A percentile compares a stretch with the other conserved stretches of the same genome.
Evolutionary conservation across 106 monocot genomes (phyloP).

Genomic region (Dioscorea alata): DNA sequence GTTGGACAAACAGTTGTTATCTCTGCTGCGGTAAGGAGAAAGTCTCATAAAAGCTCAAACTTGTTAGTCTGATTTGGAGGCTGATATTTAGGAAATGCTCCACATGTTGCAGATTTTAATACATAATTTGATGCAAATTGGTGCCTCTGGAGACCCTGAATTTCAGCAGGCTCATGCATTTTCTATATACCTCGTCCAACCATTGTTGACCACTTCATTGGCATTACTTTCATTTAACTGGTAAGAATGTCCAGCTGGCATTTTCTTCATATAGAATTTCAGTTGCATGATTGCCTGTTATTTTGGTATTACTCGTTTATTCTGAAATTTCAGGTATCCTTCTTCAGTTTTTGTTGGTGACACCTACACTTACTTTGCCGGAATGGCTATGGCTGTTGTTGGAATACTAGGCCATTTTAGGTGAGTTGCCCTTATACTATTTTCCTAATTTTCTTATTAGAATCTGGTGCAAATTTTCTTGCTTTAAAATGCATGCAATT

Average conservation of each 20-base stretch:
- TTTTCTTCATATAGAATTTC: not conserved
- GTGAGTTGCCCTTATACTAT: slow-evolving; percentile 15
- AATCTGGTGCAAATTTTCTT: too few species aligned
- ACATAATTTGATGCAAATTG: slow-evolving; percentile 98
- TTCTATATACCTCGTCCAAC: slow-evolving; percentile 77
- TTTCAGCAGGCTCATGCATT: slow-evolving; percentile 93
- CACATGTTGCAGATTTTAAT: slow-evolving; percentile 62
- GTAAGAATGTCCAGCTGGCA: slow-evolving; percentile 26
- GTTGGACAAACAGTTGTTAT: slow-evolving; percentile 92
- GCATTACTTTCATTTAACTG: slow-evolving; percentile 93
- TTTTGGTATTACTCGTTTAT: too few species aligned
- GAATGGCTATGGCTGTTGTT: slow-evolving; percentile 92
- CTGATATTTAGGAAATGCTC: too few species aligned
- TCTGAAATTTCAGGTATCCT: slow-evolving; percentile 64
- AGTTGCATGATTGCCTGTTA: too few species aligned
- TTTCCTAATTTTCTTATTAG: not conserved
- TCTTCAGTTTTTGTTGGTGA: slow-evolving; percentile 98
- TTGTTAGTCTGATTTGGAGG: too few species aligned
- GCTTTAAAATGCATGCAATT: too few species aligned
- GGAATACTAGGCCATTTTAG: slow-evolving; percentile 98
- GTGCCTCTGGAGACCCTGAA: slow-evolving; percentile 63
- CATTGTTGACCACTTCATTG: slow-evolving; percentile 75
- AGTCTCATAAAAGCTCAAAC: not conserved
- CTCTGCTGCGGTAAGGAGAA: slow-evolving; percentile 75
- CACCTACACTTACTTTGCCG: slow-evolving; percentile 95